Evolutionary conservation across 2,329 filamentous ascomycete genomes (phyloP).

Genomic region (Xylariaceae sp.): DNA sequence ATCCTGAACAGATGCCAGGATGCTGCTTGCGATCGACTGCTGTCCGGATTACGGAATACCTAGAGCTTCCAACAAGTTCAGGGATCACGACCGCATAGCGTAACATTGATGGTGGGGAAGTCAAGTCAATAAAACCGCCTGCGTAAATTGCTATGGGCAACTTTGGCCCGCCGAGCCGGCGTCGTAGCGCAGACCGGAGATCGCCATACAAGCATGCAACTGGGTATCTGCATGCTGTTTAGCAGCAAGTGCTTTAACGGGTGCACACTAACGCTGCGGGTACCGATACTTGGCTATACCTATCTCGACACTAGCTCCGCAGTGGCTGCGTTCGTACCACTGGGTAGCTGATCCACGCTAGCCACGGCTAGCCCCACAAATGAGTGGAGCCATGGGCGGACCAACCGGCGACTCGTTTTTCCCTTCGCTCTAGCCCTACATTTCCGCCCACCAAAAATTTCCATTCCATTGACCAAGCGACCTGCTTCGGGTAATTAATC

Average conservation of each 20-base stretch:
- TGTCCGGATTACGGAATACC: neutral
- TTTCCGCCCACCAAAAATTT: constrained; percentile 32
- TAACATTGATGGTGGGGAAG: neutral
- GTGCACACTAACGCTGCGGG: neutral
- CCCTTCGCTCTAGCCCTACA: constrained; percentile 30
- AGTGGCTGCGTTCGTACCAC: neutral
- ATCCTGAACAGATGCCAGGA: too few relatives aligned
- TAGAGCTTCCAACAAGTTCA: neutral
- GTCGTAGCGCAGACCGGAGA: neutral
- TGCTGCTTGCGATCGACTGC: too few relatives aligned
- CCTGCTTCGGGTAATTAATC: constrained; percentile 28
- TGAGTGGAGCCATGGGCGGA: neutral
- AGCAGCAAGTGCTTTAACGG: neutral
- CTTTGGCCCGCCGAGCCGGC: neutral
- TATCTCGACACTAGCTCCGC: neutral
- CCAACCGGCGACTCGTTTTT: constrained; percentile 28
- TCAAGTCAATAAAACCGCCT: too few relatives aligned
- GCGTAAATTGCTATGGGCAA: neutral
- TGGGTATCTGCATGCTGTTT: neutral
- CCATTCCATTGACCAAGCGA: constrained; percentile 24
- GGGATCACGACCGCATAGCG: neutral
- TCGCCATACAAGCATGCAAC: neutral
- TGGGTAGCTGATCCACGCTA: neutral
- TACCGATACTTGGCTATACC: neutral
- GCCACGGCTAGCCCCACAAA: neutral